Conservation (phyloP, 2,329 filamentous ascomycete species). For the Pseudovirgaria hyperparasitica region DNA sequence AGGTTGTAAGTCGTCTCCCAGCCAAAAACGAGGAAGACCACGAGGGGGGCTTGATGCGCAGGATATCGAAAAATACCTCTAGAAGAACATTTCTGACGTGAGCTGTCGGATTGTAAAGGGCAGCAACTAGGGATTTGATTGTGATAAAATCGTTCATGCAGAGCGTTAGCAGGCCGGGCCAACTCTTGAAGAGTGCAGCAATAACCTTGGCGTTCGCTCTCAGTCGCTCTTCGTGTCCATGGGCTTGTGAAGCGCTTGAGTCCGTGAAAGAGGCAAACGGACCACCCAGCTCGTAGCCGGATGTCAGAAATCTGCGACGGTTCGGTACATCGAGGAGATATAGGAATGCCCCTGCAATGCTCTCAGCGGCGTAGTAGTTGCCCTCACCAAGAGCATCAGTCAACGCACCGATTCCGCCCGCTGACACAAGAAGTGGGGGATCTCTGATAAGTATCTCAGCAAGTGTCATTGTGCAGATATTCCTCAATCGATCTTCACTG, state of each 20-base stretch:
- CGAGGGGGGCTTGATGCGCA: slow-evolving; percentile 83
- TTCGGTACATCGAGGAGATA: slow-evolving; percentile 79
- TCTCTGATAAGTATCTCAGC: slow-evolving; percentile 85
- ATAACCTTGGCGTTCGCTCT: slow-evolving; percentile 91
- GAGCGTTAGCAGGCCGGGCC: slow-evolving; percentile 81
- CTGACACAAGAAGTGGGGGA: slow-evolving; percentile 65
- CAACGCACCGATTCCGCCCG: slow-evolving; percentile 74
- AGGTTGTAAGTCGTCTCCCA: slow-evolving; percentile 83
- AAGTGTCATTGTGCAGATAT: slow-evolving; percentile 85
- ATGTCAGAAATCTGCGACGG: slow-evolving; percentile 67
- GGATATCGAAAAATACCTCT: slow-evolving; percentile 69
- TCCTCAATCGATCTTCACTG: slow-evolving; percentile 68
- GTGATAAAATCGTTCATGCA: slow-evolving; percentile 81
- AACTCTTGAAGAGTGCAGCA: slow-evolving; percentile 77
- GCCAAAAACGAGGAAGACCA: slow-evolving; percentile 96
- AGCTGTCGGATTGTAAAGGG: slow-evolving; percentile 45
- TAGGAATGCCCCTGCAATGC: slow-evolving; percentile 73
- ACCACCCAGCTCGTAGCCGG: slow-evolving; percentile 79
- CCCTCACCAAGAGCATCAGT: slow-evolving; percentile 88
- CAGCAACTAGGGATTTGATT: slow-evolving; percentile 64
- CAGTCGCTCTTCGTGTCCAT: slow-evolving; percentile 48
- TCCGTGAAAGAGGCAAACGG: slow-evolving; percentile 87
- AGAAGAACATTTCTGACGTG: slow-evolving; percentile 63
- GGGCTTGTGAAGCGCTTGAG: slow-evolving; percentile 41
- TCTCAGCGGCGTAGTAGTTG: slow-evolving; percentile 84